Evolutionary conservation across 306 rosid species (phyloP).

Genomic region (Cicer yamashitae): DNA sequence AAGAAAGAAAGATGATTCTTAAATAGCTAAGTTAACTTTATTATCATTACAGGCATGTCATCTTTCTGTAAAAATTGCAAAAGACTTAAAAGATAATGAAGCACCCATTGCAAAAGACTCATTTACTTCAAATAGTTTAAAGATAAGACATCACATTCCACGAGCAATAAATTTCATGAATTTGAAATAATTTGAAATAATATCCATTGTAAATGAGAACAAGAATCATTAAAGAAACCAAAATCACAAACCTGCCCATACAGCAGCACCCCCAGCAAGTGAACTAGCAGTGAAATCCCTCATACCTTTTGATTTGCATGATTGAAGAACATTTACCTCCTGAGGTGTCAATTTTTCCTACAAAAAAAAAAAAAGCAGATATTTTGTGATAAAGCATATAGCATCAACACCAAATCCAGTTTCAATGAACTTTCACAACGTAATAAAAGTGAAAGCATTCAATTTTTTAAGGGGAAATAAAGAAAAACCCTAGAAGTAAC

Average conservation of each 20-base stretch:
- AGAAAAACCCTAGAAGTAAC: too few species aligned
- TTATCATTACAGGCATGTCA: not conserved
- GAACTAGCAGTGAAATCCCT: slow-evolving; percentile 42
- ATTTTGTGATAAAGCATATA: slow-evolving; percentile 30
- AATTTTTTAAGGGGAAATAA: too few species aligned
- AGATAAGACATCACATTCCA: not conserved
- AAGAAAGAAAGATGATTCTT: not conserved
- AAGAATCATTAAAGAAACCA: not conserved
- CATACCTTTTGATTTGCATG: slow-evolving; percentile 52
- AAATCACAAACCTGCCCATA: slow-evolving; percentile 61
- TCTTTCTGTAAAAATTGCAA: not conserved
- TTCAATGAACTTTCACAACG: slow-evolving; percentile 24
- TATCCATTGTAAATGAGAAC: not conserved
- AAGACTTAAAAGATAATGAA: too few species aligned
- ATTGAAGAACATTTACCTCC: slow-evolving; percentile 50
- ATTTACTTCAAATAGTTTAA: not conserved
- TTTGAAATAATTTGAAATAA: too few species aligned
- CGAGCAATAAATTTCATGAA: slow-evolving; percentile 6
- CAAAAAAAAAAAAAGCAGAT: not conserved
- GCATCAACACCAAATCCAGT: slow-evolving; percentile 10
- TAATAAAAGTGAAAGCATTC: not conserved
- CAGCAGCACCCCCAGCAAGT: slow-evolving; percentile 50
- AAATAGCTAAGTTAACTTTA: not conserved
- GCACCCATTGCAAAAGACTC: too few species aligned
- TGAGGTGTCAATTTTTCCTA: slow-evolving; percentile 55